Evolutionary conservation across 768 basidiomycete genomes (phyloP).

Genomic region (Thelephora ganbajun): DNA sequence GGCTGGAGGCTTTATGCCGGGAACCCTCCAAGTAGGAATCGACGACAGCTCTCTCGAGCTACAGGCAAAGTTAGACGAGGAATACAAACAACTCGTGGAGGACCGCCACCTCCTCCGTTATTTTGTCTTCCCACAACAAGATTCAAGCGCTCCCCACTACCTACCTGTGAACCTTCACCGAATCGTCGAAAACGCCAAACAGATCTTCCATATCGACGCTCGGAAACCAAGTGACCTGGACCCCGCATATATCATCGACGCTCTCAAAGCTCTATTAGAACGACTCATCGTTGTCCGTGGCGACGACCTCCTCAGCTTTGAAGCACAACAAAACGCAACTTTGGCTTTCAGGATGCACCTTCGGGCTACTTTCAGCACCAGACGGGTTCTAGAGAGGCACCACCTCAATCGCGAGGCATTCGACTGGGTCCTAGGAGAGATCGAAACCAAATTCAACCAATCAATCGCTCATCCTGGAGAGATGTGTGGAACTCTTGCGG

Average conservation of each 20-base stretch:
- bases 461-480: conserved; percentile 89
- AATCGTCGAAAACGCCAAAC: conserved; percentile 87
- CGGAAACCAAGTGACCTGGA: conserved; percentile 89
- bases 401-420: conserved; percentile 90
- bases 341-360: conserved; percentile 90
- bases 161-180: conserved; percentile 93
- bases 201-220: conserved; percentile 94
- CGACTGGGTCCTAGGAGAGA: conserved; percentile 93
- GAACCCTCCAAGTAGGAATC: conserved; percentile 75
- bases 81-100: conserved; percentile 45
- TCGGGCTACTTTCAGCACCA: conserved; percentile 75
- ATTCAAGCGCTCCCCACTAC: conserved; percentile 62
- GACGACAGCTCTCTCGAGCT: conserved; percentile 75
- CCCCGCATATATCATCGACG: conserved; percentile 74
- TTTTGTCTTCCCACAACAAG: conserved; percentile 72
- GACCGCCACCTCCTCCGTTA: conserved; percentile 71
- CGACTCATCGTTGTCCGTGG: conserved; percentile 84
- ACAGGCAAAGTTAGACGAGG: conserved; percentile 75
- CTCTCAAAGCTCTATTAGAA: conserved; percentile 58
- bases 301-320: conserved; percentile 53
- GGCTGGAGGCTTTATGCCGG: conserved; percentile 62
- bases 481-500: conserved; percentile 97
- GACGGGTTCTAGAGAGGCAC: conserved; percentile 76
- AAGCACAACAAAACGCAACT: conserved; percentile 82
- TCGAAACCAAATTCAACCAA: conserved; percentile 92